Evolutionary conservation across 306 rosid species (phyloP).

Genomic region (Quercus wislizeni): DNA sequence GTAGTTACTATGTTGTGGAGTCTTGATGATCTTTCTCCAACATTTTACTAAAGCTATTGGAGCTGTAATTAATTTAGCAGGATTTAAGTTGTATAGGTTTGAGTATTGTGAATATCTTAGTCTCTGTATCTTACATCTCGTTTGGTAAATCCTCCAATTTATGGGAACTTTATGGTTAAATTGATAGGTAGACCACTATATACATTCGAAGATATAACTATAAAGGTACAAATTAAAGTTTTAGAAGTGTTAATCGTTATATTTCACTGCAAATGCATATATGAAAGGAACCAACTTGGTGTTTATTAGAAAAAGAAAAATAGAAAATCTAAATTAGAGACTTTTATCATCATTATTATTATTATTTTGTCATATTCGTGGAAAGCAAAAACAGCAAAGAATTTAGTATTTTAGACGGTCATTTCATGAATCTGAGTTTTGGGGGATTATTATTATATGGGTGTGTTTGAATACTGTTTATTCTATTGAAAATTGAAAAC

Average conservation of each 20-base stretch:
- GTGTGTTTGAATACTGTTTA: no score
- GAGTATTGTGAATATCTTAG: conserved; percentile 26
- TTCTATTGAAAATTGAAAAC: no score
- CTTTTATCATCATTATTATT: no score
- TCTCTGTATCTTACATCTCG: not conserved
- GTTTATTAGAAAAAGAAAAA: no score
- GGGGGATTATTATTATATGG: no score
- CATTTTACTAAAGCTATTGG: not conserved
- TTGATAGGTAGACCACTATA: not conserved
- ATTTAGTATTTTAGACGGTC: no score
- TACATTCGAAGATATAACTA: not conserved
- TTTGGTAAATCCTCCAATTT: not conserved
- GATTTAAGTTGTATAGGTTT: conserved; percentile 40
- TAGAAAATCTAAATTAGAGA: no score
- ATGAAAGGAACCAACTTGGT: not conserved
- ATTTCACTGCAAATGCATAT: not conserved
- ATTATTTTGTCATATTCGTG: no score
- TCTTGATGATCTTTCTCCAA: conserved; percentile 6
- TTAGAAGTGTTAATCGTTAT: not conserved
- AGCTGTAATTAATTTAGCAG: conserved; percentile 12
- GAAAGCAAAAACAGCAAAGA: no score
- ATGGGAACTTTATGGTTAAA: not conserved
- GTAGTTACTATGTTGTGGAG: not conserved
- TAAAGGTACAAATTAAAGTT: not conserved
- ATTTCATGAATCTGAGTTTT: no score